phyloP scores from a whole-genome alignment of 768 basidiomycete genomes.

The Auriscalpium vulgare region DNA sequence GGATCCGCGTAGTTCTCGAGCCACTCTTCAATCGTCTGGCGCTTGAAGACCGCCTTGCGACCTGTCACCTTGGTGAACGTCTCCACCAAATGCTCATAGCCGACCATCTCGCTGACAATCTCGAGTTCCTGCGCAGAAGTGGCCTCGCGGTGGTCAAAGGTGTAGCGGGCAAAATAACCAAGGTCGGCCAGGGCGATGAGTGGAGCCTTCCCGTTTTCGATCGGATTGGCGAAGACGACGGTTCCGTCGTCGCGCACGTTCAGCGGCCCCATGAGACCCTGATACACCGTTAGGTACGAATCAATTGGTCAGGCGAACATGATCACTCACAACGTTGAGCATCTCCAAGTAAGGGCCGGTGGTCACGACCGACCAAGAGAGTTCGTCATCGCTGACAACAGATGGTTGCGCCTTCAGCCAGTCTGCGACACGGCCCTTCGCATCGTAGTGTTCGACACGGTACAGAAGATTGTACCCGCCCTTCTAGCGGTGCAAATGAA shows the following conservation, averaged over 20 bases:
- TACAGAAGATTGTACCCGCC: conserved; percentile 19
- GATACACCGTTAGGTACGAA: not conserved
- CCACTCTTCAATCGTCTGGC: conserved; percentile 16
- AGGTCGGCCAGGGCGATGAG: conserved; percentile 22
- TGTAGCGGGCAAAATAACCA: conserved; percentile 21
- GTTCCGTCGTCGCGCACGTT: conserved; percentile 20
- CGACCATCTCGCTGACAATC: conserved; percentile 17
- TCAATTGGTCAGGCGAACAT: no score
- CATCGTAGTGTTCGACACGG: conserved; percentile 30
- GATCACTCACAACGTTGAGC: conserved; percentile 24
- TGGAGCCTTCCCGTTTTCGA: conserved; percentile 17
- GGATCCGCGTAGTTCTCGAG: conserved; percentile 10
- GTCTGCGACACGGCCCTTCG: conserved; percentile 30
- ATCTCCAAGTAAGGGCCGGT: conserved; percentile 34
- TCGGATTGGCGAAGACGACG: conserved; percentile 19
- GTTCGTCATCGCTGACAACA: conserved; percentile 18
- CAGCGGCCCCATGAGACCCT: conserved; percentile 17
- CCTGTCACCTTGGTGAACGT: conserved; percentile 22
- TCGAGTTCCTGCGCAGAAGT: conserved; percentile 18
- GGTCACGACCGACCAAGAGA: conserved; percentile 29
- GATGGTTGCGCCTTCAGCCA: conserved; percentile 28
- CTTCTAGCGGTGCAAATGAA: conserved; percentile 13
- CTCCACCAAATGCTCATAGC: conserved; percentile 14
- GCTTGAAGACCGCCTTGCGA: conserved; percentile 13
- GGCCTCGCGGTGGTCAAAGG: conserved; percentile 19